Conservation (phyloP, 2,329 filamentous ascomycete species). For the Fonsecaea pedrosoi region DNA sequence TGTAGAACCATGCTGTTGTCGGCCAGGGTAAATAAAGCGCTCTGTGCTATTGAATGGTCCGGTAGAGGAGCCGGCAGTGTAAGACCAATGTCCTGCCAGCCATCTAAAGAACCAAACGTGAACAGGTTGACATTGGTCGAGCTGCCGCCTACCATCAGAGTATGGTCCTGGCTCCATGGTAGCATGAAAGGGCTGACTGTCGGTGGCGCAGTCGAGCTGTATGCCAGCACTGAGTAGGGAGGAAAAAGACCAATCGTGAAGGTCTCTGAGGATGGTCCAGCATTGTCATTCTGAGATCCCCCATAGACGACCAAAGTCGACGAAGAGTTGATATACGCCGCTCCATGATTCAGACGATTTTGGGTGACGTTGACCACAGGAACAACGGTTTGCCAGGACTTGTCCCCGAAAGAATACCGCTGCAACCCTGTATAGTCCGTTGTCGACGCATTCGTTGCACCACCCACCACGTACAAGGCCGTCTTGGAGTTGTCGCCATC, state of each 20-base stretch:
- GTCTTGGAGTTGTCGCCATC: constrained; percentile 63
- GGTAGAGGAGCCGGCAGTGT: constrained; percentile 67
- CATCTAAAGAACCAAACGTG: constrained; percentile 68
- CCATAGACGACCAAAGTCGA: constrained; percentile 81
- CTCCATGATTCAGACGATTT: constrained; percentile 76
- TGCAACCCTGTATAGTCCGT: constrained; percentile 76
- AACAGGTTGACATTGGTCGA: constrained; percentile 71
- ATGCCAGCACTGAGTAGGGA: constrained; percentile 69
- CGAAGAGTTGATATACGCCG: constrained; percentile 73
- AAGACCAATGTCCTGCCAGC: constrained; percentile 73
- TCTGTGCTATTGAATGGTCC: constrained; percentile 66
- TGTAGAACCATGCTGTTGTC: constrained; percentile 81
- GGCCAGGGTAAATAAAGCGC: constrained; percentile 70
- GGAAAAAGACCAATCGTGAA: constrained; percentile 72
- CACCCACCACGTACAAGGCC: constrained; percentile 82
- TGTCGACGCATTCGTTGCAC: constrained; percentile 60
- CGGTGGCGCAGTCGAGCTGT: constrained; percentile 66
- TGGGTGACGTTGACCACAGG: constrained; percentile 63
- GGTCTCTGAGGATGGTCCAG: constrained; percentile 70
- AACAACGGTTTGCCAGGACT: constrained; percentile 65
- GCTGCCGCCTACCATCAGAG: constrained; percentile 76
- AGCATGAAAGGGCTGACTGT: constrained; percentile 74
- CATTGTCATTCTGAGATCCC: constrained; percentile 69
- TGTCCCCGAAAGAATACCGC: constrained; percentile 63
- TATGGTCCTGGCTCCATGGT: constrained; percentile 73